phyloP scores from a whole-genome alignment of 768 basidiomycete genomes.

The Cyathus striatus region DNA sequence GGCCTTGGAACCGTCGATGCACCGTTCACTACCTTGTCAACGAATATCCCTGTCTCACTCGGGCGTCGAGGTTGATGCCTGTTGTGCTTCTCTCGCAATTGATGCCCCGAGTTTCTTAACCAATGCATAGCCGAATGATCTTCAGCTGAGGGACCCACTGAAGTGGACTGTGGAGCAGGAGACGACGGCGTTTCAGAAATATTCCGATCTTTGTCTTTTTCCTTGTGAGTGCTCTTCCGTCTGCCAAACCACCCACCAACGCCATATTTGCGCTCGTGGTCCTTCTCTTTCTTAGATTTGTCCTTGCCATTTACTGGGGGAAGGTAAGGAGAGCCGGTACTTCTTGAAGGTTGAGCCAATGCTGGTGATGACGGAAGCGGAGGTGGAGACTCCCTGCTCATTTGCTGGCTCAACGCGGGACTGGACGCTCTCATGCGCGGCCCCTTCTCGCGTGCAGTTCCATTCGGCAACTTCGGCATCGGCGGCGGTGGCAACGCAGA shows the following conservation, averaged over 20 bases:
- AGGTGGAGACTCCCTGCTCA: conserved; percentile 2
- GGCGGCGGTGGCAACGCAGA: background rate
- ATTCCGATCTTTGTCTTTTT: conserved; percentile 7
- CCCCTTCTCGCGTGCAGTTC: background rate
- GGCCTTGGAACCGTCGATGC: conserved; percentile 4
- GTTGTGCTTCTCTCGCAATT: background rate
- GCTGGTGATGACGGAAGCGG: conserved; percentile 8
- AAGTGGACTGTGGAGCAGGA: no score
- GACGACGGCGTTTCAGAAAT: no score
- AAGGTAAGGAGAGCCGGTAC: no score
- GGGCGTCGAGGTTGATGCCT: background rate
- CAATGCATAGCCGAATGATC: conserved; percentile 11
- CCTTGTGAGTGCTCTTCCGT: conserved; percentile 38
- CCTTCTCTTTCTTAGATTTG: conserved; percentile 26
- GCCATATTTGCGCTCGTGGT: conserved; percentile 35
- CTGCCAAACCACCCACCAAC: conserved; percentile 45
- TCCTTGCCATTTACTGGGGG: conserved; percentile 28
- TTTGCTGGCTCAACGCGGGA: background rate
- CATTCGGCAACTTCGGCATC: background rate
- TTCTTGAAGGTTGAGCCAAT: background rate
- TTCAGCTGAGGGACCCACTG: background rate
- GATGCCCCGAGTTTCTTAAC: conserved; percentile 12
- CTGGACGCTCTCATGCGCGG: background rate
- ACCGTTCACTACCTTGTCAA: background rate
- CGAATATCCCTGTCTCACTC: background rate